phyloP scores from a whole-genome alignment of 306 rosid species.

The Quercus rubra region DNA sequence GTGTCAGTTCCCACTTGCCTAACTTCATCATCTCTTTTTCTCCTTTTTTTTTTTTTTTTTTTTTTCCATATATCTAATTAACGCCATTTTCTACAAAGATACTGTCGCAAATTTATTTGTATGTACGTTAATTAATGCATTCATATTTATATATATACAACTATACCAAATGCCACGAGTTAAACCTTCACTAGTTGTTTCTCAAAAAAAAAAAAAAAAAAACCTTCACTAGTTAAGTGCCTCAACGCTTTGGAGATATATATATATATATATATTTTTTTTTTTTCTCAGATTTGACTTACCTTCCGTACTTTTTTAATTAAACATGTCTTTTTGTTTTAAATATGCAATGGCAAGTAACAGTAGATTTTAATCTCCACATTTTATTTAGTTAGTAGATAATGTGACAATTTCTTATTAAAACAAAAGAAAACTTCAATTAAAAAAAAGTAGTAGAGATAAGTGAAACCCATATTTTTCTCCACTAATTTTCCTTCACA shows the following conservation, averaged over 20 bases:
- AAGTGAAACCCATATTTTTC: no score
- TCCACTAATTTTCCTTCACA: no score
- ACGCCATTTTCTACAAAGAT: neutral
- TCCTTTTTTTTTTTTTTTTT: neutral
- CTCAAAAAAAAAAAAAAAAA: no score
- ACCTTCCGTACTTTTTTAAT: rapidly evolving
- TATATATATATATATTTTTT: neutral
- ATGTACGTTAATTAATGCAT: neutral
- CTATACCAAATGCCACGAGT: neutral
- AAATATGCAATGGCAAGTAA: rapidly evolving
- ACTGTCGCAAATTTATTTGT: neutral
- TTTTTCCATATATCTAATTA: neutral
- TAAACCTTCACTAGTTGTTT: no score
- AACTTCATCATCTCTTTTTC: neutral
- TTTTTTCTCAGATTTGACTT: no score
- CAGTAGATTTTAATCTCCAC: rapidly evolving
- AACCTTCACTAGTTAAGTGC: no score
- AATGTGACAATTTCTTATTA: rapidly evolving
- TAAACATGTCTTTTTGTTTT: rapidly evolving
- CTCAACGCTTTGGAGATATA: no score
- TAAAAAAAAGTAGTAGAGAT: no score
- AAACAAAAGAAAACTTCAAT: rapidly evolving
- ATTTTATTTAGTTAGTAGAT: rapidly evolving
- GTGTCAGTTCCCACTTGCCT: neutral
- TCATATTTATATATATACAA: neutral